Percentiles rank a stretch among this genome's conserved stretches.
Conservation (phyloP, 495 filamentous ascomycete species). For the Aspergillus haitiensis region DNA sequence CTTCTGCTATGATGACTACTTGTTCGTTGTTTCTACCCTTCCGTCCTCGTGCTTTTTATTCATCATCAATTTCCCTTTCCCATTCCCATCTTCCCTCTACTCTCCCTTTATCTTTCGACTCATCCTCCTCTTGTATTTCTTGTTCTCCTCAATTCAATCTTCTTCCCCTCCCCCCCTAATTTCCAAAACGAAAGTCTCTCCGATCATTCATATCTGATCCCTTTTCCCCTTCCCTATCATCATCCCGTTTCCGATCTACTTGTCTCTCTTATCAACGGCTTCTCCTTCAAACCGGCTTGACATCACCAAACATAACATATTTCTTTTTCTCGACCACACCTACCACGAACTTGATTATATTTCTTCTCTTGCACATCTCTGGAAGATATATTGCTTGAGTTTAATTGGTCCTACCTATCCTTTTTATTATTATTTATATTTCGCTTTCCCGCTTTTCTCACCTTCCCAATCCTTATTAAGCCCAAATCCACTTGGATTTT, state of each 20-base stretch:
- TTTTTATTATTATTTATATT: conserved; percentile 15
- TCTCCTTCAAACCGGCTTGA: neutral
- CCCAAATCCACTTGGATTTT: conserved; percentile 27
- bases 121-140: conserved; percentile 4
- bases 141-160: conserved; percentile 12
- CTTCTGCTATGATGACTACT: conserved; percentile 9
- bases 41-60: conserved; percentile 13
- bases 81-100: conserved; percentile 4
- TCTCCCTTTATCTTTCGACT: conserved; percentile 6
- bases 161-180: conserved; percentile 4
- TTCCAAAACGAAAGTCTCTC: conserved; percentile 3
- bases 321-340: neutral
- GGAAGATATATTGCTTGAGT: conserved; percentile 27
- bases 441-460: conserved; percentile 18
- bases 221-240: conserved; percentile 1
- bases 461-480: conserved; percentile 11
- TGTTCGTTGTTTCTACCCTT: conserved; percentile 1
- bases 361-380: conserved; percentile 23
- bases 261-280: neutral
- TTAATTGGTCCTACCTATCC: conserved; percentile 15
- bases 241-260: conserved; percentile 2
- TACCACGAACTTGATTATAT: neutral
- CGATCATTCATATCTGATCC: conserved; percentile 9
- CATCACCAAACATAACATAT: neutral
- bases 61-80: conserved; percentile 17